These are phyloP conservation scores for Ophiosphaerella korrae DNA, from an alignment of 2,329 filamentous ascomycete genomes.

Conservation along the genomic window DNA sequence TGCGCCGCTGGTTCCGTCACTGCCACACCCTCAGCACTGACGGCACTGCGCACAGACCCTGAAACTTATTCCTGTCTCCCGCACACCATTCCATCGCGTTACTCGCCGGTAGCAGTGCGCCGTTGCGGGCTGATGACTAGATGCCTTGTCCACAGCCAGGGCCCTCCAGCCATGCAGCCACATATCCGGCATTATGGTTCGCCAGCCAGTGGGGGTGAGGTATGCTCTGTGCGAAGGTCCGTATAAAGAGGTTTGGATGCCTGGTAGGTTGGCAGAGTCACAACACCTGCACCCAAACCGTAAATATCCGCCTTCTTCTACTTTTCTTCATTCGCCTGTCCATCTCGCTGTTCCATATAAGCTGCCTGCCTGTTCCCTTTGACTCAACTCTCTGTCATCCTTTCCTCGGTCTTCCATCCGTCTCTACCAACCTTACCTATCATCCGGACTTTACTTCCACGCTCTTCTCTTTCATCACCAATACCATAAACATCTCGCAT, in stretches of 20 bases:
- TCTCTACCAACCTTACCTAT: conserved; percentile 1
- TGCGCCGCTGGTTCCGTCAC: conserved; percentile 28
- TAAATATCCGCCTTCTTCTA: conserved; percentile 14
- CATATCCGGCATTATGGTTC: conserved; percentile 19
- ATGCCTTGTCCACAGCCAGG: conserved; percentile 27
- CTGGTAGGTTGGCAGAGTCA: conserved; percentile 23
- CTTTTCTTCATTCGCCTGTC: conserved; percentile 13
- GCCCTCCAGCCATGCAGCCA: conserved; percentile 10
- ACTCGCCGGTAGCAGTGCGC: conserved; percentile 22
- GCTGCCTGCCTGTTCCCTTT: conserved; percentile 10
- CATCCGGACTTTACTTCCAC: neutral
- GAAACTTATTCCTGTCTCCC: conserved; percentile 35
- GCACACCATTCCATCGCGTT: conserved; percentile 7
- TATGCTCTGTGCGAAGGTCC: conserved; percentile 5
- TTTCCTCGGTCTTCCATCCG: conserved; percentile 16
- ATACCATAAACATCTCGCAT: neutral
- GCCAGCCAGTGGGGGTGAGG: conserved; percentile 7
- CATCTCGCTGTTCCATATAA: conserved; percentile 22
- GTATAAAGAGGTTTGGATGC: conserved; percentile 42
- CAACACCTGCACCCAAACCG: conserved; percentile 13
- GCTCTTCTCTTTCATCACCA: conserved; percentile 4
- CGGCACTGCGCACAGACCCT: conserved; percentile 22
- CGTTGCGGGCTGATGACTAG: conserved; percentile 33
- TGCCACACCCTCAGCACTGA: conserved; percentile 23
- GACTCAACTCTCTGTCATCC: conserved; percentile 20